phyloP scores from a whole-genome alignment of 2,329 filamentous ascomycete species.

The Remersonia thermophila region DNA sequence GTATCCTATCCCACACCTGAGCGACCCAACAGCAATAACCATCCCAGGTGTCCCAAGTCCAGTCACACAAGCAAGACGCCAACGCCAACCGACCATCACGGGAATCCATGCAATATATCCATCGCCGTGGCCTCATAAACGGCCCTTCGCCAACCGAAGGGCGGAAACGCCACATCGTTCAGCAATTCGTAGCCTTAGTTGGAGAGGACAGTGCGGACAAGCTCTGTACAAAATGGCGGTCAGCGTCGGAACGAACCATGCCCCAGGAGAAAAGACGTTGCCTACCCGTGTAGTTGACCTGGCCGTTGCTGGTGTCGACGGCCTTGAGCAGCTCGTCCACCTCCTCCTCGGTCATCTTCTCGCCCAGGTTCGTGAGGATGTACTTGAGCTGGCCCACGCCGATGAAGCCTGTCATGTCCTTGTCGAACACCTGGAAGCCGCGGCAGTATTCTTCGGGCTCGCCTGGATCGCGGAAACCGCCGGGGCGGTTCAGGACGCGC shows the following conservation, averaged over 20 bases:
- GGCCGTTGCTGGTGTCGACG: conserved; percentile 86
- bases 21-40: conserved; percentile 8
- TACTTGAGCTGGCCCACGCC: conserved; percentile 96
- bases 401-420: conserved; percentile 96
- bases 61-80: conserved; percentile 15
- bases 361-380: conserved; percentile 91
- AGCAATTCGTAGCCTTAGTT: conserved; percentile 40
- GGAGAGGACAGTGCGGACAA: conserved; percentile 76
- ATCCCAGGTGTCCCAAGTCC: conserved; percentile 13
- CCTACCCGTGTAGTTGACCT: conserved; percentile 94
- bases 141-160: conserved; percentile 9
- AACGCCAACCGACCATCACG: conserved; percentile 15
- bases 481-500: conserved; percentile 91
- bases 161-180: neutral
- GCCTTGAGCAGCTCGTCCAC: conserved; percentile 98
- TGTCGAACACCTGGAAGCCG: conserved; percentile 98
- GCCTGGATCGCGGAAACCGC: conserved; percentile 94
- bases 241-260: too few relatives aligned
- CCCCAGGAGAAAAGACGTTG: too few relatives aligned
- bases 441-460: conserved; percentile 97
- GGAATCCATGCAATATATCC: conserved; percentile 14
- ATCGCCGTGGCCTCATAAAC: conserved; percentile 3
- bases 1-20: conserved; percentile 13
- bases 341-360: conserved; percentile 99
- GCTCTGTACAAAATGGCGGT: conserved; percentile 53